A percentile compares a stretch with the other conserved stretches of the same genome.
Evolutionary conservation across 768 basidiomycete species (phyloP).

Genomic region (Sutorius australiensis): DNA sequence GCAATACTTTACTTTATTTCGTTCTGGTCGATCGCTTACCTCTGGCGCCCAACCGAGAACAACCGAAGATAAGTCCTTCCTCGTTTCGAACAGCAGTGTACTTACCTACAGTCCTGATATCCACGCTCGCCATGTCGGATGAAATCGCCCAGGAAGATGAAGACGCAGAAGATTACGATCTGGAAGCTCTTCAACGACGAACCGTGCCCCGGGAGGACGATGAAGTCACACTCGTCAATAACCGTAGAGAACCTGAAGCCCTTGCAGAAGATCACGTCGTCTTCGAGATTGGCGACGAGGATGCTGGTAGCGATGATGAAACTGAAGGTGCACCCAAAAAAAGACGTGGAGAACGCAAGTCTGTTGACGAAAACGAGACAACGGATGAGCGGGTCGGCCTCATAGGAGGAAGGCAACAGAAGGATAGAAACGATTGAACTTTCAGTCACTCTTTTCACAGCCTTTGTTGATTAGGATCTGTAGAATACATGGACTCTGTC

Average conservation of each 20-base stretch:
- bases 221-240: constrained; percentile 68
- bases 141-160: constrained; percentile 94
- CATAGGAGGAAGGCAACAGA: constrained; percentile 42
- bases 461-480: constrained; percentile 23
- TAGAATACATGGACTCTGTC: constrained; percentile 35
- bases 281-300: constrained; percentile 89
- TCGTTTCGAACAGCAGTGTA: constrained; percentile 1
- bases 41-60: constrained; percentile 91
- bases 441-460: constrained; percentile 3
- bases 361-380: constrained; percentile 46
- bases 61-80: constrained; percentile 71
- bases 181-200: constrained; percentile 67
- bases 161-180: constrained; percentile 90
- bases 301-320: constrained; percentile 62
- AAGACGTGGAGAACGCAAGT: constrained; percentile 38
- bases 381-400: constrained; percentile 64
- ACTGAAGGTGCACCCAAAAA: constrained; percentile 48
- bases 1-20: constrained; percentile 81
- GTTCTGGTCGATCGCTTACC: constrained; percentile 77
- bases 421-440: constrained; percentile 34
- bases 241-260: constrained; percentile 44
- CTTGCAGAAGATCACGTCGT: constrained; percentile 71
- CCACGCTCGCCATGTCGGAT: constrained; percentile 89
- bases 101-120: constrained; percentile 34
- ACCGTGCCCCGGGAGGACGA: constrained; percentile 53